Conservation (phyloP, 352 stramenopile genomes). For the Blastocystis sp. region DNA sequence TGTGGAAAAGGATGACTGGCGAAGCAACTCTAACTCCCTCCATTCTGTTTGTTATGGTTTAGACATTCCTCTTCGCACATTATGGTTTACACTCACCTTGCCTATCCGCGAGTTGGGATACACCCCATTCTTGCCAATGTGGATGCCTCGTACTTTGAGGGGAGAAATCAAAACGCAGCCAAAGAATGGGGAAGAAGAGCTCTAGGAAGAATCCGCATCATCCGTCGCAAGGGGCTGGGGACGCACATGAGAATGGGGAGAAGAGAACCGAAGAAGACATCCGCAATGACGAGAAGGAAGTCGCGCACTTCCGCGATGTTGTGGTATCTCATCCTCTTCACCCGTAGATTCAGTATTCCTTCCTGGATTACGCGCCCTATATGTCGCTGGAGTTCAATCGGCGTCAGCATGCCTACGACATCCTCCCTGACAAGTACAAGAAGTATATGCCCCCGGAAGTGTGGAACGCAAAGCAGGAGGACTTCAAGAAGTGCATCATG, state of each 20-base stretch:
- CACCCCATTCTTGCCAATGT: too few relatives aligned
- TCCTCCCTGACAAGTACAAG: conserved; percentile 50
- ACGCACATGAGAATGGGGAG: neutral
- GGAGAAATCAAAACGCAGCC: too few relatives aligned
- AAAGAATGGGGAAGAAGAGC: neutral
- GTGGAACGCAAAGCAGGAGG: conserved; percentile 52
- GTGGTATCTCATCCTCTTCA: neutral
- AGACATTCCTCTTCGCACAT: too few relatives aligned
- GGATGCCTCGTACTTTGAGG: too few relatives aligned
- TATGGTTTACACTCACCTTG: too few relatives aligned
- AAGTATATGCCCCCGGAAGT: conserved; percentile 30
- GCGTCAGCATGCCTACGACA: conserved; percentile 57
- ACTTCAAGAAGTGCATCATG: conserved; percentile 73
- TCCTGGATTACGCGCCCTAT: conserved; percentile 63
- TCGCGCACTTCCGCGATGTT: conserved; percentile 69
- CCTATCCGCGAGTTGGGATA: too few relatives aligned
- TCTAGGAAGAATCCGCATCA: neutral
- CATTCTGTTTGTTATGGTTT: too few relatives aligned
- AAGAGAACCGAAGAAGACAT: conserved; percentile 65
- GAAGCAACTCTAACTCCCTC: too few relatives aligned
- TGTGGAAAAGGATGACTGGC: too few relatives aligned
- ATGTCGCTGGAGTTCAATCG: conserved; percentile 69
- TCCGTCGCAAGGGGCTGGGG: neutral
- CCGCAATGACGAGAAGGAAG: conserved; percentile 51
- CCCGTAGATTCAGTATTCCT: conserved; percentile 70